Percentiles rank a stretch among this genome's conserved stretches.
Evolutionary conservation across 345 rosid species (phyloP).

Genomic region (Erucastrum elatum): DNA sequence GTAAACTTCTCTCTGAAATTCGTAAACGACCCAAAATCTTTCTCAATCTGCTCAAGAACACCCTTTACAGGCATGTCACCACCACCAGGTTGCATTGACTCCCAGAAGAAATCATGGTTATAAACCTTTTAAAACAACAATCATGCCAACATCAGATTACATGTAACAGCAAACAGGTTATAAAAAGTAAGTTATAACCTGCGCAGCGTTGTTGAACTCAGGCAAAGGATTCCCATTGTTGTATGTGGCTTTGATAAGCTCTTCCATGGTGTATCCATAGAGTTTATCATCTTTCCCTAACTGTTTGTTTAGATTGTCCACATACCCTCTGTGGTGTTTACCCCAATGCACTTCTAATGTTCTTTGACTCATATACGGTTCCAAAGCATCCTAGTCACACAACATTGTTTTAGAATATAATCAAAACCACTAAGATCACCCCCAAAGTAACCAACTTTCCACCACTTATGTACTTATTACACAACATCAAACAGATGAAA

Average conservation of each 20-base stretch:
- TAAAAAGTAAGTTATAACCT: conserved; percentile 40
- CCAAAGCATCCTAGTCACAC: conserved; percentile 69
- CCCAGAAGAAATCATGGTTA: neutral
- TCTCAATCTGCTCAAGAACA: conserved; percentile 87
- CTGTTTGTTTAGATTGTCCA: conserved; percentile 69
- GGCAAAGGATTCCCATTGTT: conserved; percentile 84
- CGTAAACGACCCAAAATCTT: conserved; percentile 81
- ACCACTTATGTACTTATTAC: neutral
- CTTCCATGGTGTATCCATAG: conserved; percentile 84
- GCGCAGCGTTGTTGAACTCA: conserved; percentile 85
- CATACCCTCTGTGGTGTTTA: conserved; percentile 61
- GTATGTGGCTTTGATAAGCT: conserved; percentile 77
- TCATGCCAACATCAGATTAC: conserved; percentile 18
- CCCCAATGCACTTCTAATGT: conserved; percentile 85
- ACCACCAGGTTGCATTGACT: neutral
- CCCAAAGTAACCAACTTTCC: neutral
- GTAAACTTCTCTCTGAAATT: conserved; percentile 76
- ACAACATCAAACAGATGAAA: neutral
- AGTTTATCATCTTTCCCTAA: conserved; percentile 59
- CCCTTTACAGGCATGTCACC: conserved; percentile 61
- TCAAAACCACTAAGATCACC: too few relatives aligned
- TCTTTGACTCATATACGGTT: conserved; percentile 78
- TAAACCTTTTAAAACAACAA: conserved; percentile 32
- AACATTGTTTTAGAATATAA: too few relatives aligned
- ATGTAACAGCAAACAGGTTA: neutral